These are phyloP conservation scores for Coemansia aciculifera DNA, from an alignment of 192 early-diverging fungal genomes.

Conservation along the genomic window DNA sequence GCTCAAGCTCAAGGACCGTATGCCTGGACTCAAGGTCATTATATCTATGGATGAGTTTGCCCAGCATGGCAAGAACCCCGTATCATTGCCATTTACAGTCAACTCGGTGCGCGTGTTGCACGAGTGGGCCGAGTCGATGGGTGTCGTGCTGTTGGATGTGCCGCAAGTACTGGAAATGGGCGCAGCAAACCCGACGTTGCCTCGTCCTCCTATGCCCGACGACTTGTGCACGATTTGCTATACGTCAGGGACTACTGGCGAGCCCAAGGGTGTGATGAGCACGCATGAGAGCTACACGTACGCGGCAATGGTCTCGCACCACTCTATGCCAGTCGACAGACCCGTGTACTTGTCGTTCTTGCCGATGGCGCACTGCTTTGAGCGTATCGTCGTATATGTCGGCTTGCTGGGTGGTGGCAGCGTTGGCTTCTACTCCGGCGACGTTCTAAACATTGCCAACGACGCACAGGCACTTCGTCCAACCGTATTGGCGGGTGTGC, in stretches of 20 bases:
- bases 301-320: slow-evolving; percentile 29
- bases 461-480: slow-evolving; percentile 83
- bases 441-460: slow-evolving; percentile 67
- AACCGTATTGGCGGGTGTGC: slow-evolving; percentile 83
- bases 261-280: slow-evolving; percentile 76
- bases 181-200: slow-evolving; percentile 45
- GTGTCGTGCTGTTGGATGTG: slow-evolving; percentile 61
- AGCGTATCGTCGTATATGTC: slow-evolving; percentile 60
- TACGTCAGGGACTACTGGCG: slow-evolving; percentile 84
- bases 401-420: slow-evolving; percentile 61
- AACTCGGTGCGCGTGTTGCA: slow-evolving; percentile 41
- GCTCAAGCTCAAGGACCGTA: slow-evolving; percentile 55
- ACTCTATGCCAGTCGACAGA: not conserved
- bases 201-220: slow-evolving; percentile 60
- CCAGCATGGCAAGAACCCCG: slow-evolving; percentile 38
- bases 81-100: slow-evolving; percentile 36
- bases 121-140: slow-evolving; percentile 65
- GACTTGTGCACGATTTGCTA: slow-evolving; percentile 79
- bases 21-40: slow-evolving; percentile 71
- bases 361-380: slow-evolving; percentile 90
- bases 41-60: slow-evolving; percentile 71
- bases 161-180: slow-evolving; percentile 61
- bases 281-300: slow-evolving; percentile 74
- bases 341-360: slow-evolving; percentile 72
- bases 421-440: slow-evolving; percentile 76